A percentile compares a stretch with the other conserved stretches of the same genome.
Evolutionary conservation across 768 basidiomycete species (phyloP).

Genomic region (Paxillus ammoniavirescens): DNA sequence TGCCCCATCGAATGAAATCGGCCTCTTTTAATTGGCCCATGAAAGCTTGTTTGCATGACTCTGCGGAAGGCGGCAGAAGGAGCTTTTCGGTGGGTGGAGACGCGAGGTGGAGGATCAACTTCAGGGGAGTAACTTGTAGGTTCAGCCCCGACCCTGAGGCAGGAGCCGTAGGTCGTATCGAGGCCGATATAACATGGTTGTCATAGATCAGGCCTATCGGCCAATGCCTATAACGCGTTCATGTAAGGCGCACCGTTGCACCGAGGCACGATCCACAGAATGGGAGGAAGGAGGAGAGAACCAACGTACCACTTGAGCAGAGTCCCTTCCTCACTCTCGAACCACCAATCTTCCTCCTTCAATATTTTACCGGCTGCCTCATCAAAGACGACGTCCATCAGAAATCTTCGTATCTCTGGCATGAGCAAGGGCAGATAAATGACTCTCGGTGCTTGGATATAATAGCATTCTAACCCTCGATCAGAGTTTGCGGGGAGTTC

Average conservation of each 20-base stretch:
- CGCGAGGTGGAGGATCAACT: conserved; percentile 83
- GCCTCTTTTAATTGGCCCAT: conserved; percentile 97
- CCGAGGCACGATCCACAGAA: neutral
- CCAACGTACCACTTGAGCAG: conserved; percentile 80
- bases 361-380: conserved; percentile 72
- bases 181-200: conserved; percentile 67
- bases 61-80: conserved; percentile 73
- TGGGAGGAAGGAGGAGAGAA: neutral
- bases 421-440: conserved; percentile 91
- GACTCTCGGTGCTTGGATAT: conserved; percentile 86
- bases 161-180: conserved; percentile 42
- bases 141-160: conserved; percentile 40
- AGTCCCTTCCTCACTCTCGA: conserved; percentile 83
- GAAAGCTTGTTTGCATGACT: conserved; percentile 89
- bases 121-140: conserved; percentile 53
- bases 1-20: conserved; percentile 96
- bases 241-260: conserved; percentile 7
- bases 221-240: conserved; percentile 81
- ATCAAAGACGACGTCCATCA: conserved; percentile 92
- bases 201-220: conserved; percentile 93
- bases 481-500: conserved; percentile 90
- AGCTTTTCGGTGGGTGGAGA: conserved; percentile 87
- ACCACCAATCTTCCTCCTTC: conserved; percentile 96
- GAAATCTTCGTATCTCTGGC: conserved; percentile 82
- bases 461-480: conserved; percentile 87